Conservation (phyloP, 2,329 filamentous ascomycete genomes). For the Chalaropsis thielavioides region DNA sequence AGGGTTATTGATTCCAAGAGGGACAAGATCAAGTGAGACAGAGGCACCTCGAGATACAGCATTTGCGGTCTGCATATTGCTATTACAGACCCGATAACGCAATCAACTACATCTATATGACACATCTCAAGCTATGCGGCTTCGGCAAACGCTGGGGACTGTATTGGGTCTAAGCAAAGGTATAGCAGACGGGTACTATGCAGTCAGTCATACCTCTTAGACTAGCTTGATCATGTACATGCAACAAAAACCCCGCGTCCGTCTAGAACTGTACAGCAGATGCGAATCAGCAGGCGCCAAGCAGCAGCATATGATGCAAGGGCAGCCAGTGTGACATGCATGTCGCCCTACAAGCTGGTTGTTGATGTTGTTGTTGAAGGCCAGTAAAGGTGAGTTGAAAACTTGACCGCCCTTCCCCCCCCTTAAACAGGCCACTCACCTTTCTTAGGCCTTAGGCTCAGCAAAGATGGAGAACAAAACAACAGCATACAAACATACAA, state of each 20-base stretch:
- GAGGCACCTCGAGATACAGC: too few relatives aligned
- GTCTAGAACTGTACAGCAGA: not conserved
- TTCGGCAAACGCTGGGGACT: not conserved
- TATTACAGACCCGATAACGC: not conserved
- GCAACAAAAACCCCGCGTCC: not conserved
- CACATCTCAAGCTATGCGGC: conserved; percentile 3
- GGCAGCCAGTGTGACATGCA: not conserved
- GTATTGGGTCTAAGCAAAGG: not conserved
- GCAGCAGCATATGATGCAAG: not conserved
- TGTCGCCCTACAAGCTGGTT: not conserved
- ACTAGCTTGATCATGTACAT: not conserved
- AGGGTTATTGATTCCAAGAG: not conserved
- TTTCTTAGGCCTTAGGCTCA: too few relatives aligned
- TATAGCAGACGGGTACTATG: not conserved
- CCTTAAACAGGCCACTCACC: too few relatives aligned
- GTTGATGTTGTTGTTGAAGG: too few relatives aligned
- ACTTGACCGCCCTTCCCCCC: too few relatives aligned
- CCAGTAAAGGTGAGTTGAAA: not conserved
- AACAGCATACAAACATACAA: too few relatives aligned
- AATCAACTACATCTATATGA: not conserved
- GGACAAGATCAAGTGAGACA: too few relatives aligned
- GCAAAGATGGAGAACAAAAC: too few relatives aligned
- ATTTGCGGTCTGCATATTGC: not conserved
- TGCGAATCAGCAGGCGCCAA: not conserved
- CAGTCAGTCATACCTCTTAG: not conserved